These are phyloP conservation scores for Blastobotrys serpentis DNA, from an alignment of 1,139 yeast species.

Conservation along the genomic window DNA sequence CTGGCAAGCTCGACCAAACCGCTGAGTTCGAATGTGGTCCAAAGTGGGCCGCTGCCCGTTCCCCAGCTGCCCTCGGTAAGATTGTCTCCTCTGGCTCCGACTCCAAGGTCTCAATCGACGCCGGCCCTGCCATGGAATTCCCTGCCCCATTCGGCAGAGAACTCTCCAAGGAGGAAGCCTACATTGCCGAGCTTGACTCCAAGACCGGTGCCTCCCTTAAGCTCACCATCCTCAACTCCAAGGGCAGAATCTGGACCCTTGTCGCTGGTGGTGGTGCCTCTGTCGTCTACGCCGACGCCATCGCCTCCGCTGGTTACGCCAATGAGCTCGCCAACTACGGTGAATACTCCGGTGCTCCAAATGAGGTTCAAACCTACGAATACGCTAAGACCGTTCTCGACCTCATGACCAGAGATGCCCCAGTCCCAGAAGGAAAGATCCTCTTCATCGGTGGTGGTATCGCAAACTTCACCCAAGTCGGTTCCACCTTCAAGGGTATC, in stretches of 20 bases:
- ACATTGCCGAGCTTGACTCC: conserved; percentile 49
- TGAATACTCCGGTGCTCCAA: conserved; percentile 50
- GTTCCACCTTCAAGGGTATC: conserved; percentile 49
- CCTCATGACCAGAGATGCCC: conserved; percentile 46
- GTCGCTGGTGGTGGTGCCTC: conserved; percentile 49
- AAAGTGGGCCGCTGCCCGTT: conserved; percentile 49
- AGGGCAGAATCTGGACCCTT: conserved; percentile 48
- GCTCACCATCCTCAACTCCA: conserved; percentile 45
- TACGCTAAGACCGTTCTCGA: conserved; percentile 50
- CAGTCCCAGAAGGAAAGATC: conserved; percentile 44
- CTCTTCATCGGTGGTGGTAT: conserved; percentile 50
- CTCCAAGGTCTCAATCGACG: conserved; percentile 39
- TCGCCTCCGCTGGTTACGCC: conserved; percentile 48
- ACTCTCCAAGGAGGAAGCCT: conserved; percentile 46
- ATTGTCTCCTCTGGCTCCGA: conserved; percentile 26
- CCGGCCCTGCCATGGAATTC: conserved; percentile 50
- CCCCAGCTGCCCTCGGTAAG: conserved; percentile 45
- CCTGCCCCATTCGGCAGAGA: conserved; percentile 52
- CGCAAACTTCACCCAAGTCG: conserved; percentile 51
- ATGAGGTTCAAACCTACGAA: conserved; percentile 48
- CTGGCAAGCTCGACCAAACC: conserved; percentile 49
- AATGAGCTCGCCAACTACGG: conserved; percentile 48
- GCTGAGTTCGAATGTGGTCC: conserved; percentile 52
- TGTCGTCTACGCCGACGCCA: conserved; percentile 49
- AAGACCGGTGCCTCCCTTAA: conserved; percentile 50